Conservation (phyloP, 2,329 filamentous ascomycete species). For the Balansia obtecta region DNA sequence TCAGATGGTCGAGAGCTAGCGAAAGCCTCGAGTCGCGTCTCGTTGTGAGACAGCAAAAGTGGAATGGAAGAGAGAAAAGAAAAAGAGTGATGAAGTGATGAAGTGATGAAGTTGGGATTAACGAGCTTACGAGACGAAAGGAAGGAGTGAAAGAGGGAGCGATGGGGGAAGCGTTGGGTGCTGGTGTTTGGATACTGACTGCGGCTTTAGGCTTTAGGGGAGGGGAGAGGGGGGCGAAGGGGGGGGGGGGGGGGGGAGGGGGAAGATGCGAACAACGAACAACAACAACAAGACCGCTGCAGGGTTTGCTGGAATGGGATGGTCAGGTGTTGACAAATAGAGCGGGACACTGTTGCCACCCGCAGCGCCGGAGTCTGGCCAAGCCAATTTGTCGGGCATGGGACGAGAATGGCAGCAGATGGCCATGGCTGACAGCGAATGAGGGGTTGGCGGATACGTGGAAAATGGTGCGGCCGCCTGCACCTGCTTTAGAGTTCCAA, state of each 20-base stretch:
- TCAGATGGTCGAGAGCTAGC: conserved; percentile 32
- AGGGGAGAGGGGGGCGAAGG: not conserved
- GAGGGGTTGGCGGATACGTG: not conserved
- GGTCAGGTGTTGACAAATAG: not conserved
- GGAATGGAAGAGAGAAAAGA: conserved; percentile 14
- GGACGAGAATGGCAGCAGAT: not conserved
- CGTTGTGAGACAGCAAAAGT: conserved; percentile 13
- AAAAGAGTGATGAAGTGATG: conserved; percentile 15
- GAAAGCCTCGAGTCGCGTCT: conserved; percentile 29
- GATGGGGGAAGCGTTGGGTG: conserved; percentile 10
- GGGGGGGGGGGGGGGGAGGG: too few relatives aligned
- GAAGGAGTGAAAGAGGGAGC: conserved; percentile 15
- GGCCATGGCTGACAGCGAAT: not conserved
- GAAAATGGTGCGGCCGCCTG: not conserved
- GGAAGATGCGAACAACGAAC: too few relatives aligned
- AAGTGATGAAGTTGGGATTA: conserved; percentile 12
- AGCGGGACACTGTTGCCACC: too few relatives aligned
- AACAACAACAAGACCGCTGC: too few relatives aligned
- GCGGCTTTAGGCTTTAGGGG: conserved; percentile 1
- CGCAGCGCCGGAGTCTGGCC: too few relatives aligned
- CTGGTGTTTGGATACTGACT: conserved; percentile 9
- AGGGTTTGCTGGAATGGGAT: too few relatives aligned
- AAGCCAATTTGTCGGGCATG: not conserved
- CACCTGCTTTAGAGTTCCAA: not conserved
- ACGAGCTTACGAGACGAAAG: conserved; percentile 13